Conservation (phyloP, 2,329 filamentous ascomycete species). For the Zymoseptoria pseudotritici region DNA sequence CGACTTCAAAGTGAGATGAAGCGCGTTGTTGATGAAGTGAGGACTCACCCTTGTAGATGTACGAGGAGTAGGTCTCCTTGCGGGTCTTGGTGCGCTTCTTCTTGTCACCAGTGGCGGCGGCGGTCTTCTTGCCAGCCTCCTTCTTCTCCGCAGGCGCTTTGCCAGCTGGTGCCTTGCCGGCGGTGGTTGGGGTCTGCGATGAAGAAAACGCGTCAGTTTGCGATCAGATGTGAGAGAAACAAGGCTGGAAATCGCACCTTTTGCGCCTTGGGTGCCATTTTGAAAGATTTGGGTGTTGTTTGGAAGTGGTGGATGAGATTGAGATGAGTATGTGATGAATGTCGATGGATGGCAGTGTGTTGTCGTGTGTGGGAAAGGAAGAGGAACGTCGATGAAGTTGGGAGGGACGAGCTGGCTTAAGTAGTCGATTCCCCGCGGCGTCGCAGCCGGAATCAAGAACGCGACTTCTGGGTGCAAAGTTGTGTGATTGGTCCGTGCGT, state of each 20-base stretch:
- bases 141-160: conserved; percentile 93
- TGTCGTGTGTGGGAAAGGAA: conserved; percentile 32
- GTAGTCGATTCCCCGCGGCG: conserved; percentile 10
- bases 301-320: conserved; percentile 26
- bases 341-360: conserved; percentile 23
- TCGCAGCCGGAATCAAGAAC: conserved; percentile 2
- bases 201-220: conserved; percentile 16
- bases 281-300: conserved; percentile 33
- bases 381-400: conserved; percentile 19
- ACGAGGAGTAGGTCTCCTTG: conserved; percentile 99
- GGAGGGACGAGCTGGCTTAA: conserved; percentile 11
- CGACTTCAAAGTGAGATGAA: conserved; percentile 12
- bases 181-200: conserved; percentile 70
- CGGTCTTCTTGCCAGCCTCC: conserved; percentile 99
- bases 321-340: conserved; percentile 25
- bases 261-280: conserved; percentile 97
- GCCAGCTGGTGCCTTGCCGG: conserved; percentile 81
- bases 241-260: conserved; percentile 43
- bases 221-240: conserved; percentile 9
- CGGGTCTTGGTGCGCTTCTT: conserved; percentile 99
- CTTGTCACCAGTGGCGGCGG: conserved; percentile 88
- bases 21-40: conserved; percentile 9
- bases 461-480: conserved; percentile 8
- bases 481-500: conserved; percentile 7
- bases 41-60: conserved; percentile 97